These are phyloP conservation scores for Monosporascus cannonballus DNA, from an alignment of 2,329 filamentous ascomycete genomes.

Conservation along the genomic window DNA sequence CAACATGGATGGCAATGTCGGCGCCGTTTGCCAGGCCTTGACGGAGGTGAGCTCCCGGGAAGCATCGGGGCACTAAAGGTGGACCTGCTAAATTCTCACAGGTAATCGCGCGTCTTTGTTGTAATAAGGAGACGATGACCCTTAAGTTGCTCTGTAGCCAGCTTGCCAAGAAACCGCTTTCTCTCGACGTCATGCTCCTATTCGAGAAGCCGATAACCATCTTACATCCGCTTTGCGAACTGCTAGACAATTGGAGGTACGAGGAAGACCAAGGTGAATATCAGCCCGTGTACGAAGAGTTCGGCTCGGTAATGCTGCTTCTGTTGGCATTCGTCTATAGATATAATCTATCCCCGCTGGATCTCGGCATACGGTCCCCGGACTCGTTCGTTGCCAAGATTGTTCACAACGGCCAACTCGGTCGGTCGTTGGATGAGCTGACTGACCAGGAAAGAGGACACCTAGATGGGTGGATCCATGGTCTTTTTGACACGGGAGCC, in stretches of 20 bases:
- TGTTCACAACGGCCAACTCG: slow-evolving; percentile 52
- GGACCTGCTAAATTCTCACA: slow-evolving; percentile 22
- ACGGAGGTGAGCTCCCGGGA: slow-evolving; percentile 50
- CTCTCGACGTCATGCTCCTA: slow-evolving; percentile 68
- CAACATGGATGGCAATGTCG: slow-evolving; percentile 85
- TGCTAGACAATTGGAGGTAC: slow-evolving; percentile 74
- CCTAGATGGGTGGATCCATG: slow-evolving; percentile 68
- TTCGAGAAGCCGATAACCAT: slow-evolving; percentile 67
- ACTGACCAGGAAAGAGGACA: slow-evolving; percentile 59
- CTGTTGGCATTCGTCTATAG: slow-evolving; percentile 70
- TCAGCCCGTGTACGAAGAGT: slow-evolving; percentile 81
- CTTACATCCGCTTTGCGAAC: slow-evolving; percentile 64
- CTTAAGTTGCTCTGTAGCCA: slow-evolving; percentile 68
- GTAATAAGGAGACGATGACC: slow-evolving; percentile 72
- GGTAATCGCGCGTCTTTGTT: slow-evolving; percentile 64
- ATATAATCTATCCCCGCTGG: slow-evolving; percentile 58
- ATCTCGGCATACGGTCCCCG: slow-evolving; percentile 53
- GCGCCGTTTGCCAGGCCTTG: slow-evolving; percentile 73
- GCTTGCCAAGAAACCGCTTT: slow-evolving; percentile 65
- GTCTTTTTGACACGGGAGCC: slow-evolving; percentile 68
- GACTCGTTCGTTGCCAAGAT: slow-evolving; percentile 67
- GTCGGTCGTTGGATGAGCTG: slow-evolving; percentile 52
- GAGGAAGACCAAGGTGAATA: slow-evolving; percentile 81
- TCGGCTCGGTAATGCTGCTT: slow-evolving; percentile 69
- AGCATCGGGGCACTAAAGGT: not conserved